Percentiles rank a stretch among this genome's conserved stretches.
Conservation (phyloP, 306 rosid species). For the Glycine latifolia region DNA sequence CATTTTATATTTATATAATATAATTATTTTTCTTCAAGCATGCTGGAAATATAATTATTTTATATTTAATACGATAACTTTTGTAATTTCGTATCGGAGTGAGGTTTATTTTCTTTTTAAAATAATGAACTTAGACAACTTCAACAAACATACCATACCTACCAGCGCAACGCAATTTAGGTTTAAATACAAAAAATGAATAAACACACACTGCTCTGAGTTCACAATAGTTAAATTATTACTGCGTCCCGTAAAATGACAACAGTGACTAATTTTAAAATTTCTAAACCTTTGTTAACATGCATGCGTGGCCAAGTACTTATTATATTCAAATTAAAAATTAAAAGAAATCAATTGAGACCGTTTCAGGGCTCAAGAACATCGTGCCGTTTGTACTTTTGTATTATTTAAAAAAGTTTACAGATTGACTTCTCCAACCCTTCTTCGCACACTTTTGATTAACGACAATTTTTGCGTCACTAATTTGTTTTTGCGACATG, state of each 20-base stretch:
- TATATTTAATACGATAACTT: no score
- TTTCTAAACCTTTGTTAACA: background rate
- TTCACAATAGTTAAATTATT: background rate
- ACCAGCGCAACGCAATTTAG: background rate
- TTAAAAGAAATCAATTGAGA: background rate
- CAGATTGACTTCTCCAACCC: background rate
- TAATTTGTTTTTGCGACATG: background rate
- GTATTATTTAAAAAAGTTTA: background rate
- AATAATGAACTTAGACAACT: background rate
- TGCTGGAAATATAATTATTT: no score
- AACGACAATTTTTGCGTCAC: background rate
- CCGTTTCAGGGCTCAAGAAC: slow-evolving; percentile 41
- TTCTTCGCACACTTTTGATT: background rate
- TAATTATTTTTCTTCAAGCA: no score
- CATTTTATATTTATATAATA: no score
- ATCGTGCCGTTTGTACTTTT: slow-evolving; percentile 18
- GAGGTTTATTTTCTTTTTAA: no score
- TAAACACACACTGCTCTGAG: background rate
- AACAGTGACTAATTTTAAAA: background rate
- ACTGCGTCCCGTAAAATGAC: background rate
- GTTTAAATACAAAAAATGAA: background rate
- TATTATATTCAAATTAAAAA: background rate
- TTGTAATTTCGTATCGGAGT: no score
- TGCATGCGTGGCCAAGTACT: slow-evolving; percentile 23
- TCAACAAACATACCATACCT: slow-evolving; percentile 10